Percentiles rank a stretch among this genome's conserved stretches.
Conservation (phyloP, 2,329 filamentous ascomycete species). For the Stemphylium lycopersici region DNA sequence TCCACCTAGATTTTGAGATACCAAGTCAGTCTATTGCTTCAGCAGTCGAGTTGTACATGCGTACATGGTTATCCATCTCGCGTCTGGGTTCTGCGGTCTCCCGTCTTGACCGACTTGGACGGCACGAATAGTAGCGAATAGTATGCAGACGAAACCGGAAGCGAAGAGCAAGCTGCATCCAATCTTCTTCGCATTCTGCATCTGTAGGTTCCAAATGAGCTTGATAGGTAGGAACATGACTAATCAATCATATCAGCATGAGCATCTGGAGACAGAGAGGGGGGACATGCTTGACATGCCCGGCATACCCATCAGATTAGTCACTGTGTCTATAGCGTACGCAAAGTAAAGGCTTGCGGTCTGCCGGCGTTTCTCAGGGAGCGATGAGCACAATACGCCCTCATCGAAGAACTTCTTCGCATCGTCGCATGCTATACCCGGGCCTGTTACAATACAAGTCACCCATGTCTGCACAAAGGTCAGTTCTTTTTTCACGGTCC, state of each 20-base stretch:
- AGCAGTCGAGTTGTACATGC: too few relatives aligned
- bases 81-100: slow-evolving; percentile 35
- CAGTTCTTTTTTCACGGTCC: background rate
- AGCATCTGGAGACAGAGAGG: too few relatives aligned
- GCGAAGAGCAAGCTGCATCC: slow-evolving; percentile 39
- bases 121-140: slow-evolving; percentile 36
- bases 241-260: slow-evolving; percentile 12
- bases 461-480: slow-evolving; percentile 39
- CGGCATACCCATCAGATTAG: slow-evolving; percentile 45
- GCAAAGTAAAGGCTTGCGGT: slow-evolving; percentile 46
- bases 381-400: slow-evolving; percentile 30
- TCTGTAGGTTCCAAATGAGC: slow-evolving; percentile 47
- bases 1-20: slow-evolving; percentile 28
- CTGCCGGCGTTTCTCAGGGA: slow-evolving; percentile 38
- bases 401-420: slow-evolving; percentile 33
- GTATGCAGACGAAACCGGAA: slow-evolving; percentile 34
- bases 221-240: slow-evolving; percentile 49
- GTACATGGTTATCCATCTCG: slow-evolving; percentile 43
- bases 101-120: slow-evolving; percentile 42
- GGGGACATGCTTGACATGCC: background rate
- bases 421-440: slow-evolving; percentile 44
- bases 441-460: slow-evolving; percentile 47
- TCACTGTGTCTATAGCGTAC: slow-evolving; percentile 45
- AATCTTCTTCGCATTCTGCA: slow-evolving; percentile 42
- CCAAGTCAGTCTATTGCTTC: too few relatives aligned